phyloP scores from a whole-genome alignment of 768 basidiomycete genomes.

The Psilocybe tampanensis region DNA sequence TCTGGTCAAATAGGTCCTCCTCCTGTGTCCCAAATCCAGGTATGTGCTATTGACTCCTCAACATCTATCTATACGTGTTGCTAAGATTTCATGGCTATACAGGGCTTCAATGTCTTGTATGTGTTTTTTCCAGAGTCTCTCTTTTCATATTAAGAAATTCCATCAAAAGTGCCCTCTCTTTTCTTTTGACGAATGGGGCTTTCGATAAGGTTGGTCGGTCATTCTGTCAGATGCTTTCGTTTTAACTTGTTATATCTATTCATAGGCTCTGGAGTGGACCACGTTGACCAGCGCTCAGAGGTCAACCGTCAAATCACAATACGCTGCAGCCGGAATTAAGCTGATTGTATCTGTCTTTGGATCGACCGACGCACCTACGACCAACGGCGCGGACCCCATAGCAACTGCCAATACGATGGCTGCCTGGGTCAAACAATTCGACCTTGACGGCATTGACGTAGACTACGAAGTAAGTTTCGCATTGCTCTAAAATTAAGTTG shows the following conservation, averaged over 20 bases:
- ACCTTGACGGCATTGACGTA: constrained; percentile 74
- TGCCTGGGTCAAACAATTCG: constrained; percentile 60
- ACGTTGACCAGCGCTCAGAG: constrained; percentile 46
- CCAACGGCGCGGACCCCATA: constrained; percentile 56
- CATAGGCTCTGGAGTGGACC: constrained; percentile 55
- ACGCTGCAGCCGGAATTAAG: constrained; percentile 59
- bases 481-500: not conserved
- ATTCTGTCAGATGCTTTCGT: not conserved
- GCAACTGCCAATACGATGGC: constrained; percentile 66
- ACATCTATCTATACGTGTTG: not conserved
- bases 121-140: constrained; percentile 12
- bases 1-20: constrained; percentile 53
- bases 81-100: not conserved
- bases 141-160: constrained; percentile 1
- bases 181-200: constrained; percentile 55
- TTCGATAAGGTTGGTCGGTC: constrained; percentile 48
- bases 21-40: constrained; percentile 43
- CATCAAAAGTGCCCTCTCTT: constrained; percentile 45
- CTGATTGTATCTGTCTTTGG: constrained; percentile 66
- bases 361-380: constrained; percentile 57
- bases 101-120: constrained; percentile 68
- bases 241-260: not conserved
- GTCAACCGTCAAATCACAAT: constrained; percentile 49
- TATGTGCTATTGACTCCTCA: constrained; percentile 18
- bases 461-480: constrained; percentile 57